phyloP scores from a whole-genome alignment of 2,329 filamentous ascomycete species.

The Neobulgaria alba region DNA sequence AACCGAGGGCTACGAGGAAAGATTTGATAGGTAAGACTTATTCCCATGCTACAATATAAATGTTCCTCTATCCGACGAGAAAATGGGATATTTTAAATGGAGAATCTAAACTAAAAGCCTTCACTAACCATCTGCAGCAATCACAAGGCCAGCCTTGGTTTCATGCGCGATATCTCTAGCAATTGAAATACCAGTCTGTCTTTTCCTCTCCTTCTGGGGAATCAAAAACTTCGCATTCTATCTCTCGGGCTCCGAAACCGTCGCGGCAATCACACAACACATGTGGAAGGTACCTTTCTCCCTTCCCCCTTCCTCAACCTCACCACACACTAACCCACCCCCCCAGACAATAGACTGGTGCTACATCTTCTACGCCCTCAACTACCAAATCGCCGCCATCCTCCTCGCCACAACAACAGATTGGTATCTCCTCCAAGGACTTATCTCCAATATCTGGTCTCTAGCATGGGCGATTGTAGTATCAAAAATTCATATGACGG shows the following conservation, averaged over 20 bases:
- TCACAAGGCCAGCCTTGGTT: slow-evolving; percentile 43
- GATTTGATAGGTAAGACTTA: slow-evolving; percentile 29
- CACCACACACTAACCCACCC: neutral
- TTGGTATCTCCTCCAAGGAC: slow-evolving; percentile 61
- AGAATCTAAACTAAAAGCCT: neutral
- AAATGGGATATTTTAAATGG: too few species aligned
- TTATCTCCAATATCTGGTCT: slow-evolving; percentile 61
- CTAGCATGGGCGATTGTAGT: slow-evolving; percentile 63
- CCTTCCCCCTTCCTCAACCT: neutral
- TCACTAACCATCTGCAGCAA: slow-evolving; percentile 22
- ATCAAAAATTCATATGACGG: slow-evolving; percentile 38
- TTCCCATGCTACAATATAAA: too few species aligned
- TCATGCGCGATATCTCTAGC: slow-evolving; percentile 45
- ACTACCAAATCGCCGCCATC: slow-evolving; percentile 56
- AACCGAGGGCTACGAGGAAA: slow-evolving; percentile 25
- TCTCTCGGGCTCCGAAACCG: slow-evolving; percentile 46
- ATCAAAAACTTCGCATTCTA: slow-evolving; percentile 53
- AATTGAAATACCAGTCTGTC: slow-evolving; percentile 53
- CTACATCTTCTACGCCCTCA: slow-evolving; percentile 60
- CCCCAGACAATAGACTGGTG: slow-evolving; percentile 50
- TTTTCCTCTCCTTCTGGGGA: slow-evolving; percentile 53
- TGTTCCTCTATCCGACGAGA: too few species aligned
- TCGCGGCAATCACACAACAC: slow-evolving; percentile 50
- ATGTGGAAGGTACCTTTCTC: slow-evolving; percentile 38
- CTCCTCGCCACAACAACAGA: slow-evolving; percentile 51